These are phyloP conservation scores for Fusarium ambrosium DNA, from an alignment of 2,329 filamentous ascomycete species.

Conservation along the genomic window DNA sequence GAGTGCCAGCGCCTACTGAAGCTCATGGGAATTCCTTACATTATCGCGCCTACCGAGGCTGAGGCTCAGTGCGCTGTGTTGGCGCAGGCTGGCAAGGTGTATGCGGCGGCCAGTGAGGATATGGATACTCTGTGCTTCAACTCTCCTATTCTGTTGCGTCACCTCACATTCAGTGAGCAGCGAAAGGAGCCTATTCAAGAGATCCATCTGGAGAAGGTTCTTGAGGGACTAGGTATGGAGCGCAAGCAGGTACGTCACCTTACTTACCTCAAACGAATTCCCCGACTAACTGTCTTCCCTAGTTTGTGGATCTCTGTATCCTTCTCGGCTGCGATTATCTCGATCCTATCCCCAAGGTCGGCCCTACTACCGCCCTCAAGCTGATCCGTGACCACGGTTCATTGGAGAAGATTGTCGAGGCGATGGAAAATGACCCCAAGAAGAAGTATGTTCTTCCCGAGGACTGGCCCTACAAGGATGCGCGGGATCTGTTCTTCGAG, in stretches of 20 bases:
- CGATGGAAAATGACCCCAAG: slow-evolving; percentile 81
- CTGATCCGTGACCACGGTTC: slow-evolving; percentile 92
- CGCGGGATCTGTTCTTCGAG: slow-evolving; percentile 90
- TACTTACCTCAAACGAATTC: background rate
- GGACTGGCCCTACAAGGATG: slow-evolving; percentile 97
- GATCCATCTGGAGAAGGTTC: slow-evolving; percentile 87
- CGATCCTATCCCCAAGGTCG: slow-evolving; percentile 94
- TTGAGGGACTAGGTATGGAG: slow-evolving; percentile 91
- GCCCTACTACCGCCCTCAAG: slow-evolving; percentile 91
- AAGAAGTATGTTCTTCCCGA: slow-evolving; percentile 88
- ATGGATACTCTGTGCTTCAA: slow-evolving; percentile 99
- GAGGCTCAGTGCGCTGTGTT: slow-evolving; percentile 96
- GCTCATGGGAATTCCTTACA: slow-evolving; percentile 96
- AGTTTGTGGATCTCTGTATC: slow-evolving; percentile 99
- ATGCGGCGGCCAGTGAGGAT: slow-evolving; percentile 95
- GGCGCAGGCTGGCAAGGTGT: slow-evolving; percentile 93
- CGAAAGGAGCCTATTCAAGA: slow-evolving; percentile 98
- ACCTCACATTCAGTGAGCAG: slow-evolving; percentile 97
- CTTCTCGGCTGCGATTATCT: slow-evolving; percentile 98
- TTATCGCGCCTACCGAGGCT: slow-evolving; percentile 95
- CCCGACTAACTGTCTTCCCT: slow-evolving; percentile 17
- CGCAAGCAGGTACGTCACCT: slow-evolving; percentile 75
- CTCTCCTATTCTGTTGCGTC: slow-evolving; percentile 88
- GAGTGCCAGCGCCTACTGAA: slow-evolving; percentile 93
- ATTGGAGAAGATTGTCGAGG: slow-evolving; percentile 88